Base-by-base conservation (phyloP, 2,329 filamentous ascomycete genomes). In the Colletotrichum viniferum region DNA sequence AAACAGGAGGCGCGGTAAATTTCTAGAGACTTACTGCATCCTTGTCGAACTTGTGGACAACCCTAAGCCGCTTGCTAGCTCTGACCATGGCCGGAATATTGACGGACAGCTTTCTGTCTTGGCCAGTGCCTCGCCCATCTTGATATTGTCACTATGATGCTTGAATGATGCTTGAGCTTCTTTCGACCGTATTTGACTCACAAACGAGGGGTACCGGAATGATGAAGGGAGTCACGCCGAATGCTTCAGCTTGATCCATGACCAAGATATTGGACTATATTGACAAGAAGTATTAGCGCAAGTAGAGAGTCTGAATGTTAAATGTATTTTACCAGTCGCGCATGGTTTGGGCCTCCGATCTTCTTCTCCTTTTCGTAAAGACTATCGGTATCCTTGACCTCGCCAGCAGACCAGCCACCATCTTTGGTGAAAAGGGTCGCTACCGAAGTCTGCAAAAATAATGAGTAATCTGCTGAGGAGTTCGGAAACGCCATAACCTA, bases 111-210 rank as follows among this genome's bases (percentile, higher is more conserved):
- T 82, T 82, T 55, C 81, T 84, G 74, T 79, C 80, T 76, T 79
- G 65, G 4, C 84, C 84, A 21, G 61, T 79, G 3, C 83, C 84
- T 67, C 78, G 79, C 2, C 84, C 84, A 73, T 85, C 84, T 85
- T 32, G 21, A 13, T 78, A 78, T 18, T 4, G 5, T 67, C 7
- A 67, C 12, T 14, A 26, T 24, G n/a, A 12, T 8, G n/a, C n/a
- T n/a, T n/a, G n/a, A n/a, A n/a, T n/a, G n/a, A n/a, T n/a, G 18
- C 48, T 18, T 0, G 9, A 8, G 5, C 5, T 1, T 13, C 43
- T 48, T 21, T 48, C 5, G 10, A 21, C 18, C 5, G 43, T 13
- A 21, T 21, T 7, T 16, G 4, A 67, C 64, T 80, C 56, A 84
- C 82, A 84, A 36, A 81, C 77, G 36, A 76, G 71, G 1, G 82